phyloP scores from a whole-genome alignment of 495 filamentous ascomycete species.

The Choiromyces venosus region DNA sequence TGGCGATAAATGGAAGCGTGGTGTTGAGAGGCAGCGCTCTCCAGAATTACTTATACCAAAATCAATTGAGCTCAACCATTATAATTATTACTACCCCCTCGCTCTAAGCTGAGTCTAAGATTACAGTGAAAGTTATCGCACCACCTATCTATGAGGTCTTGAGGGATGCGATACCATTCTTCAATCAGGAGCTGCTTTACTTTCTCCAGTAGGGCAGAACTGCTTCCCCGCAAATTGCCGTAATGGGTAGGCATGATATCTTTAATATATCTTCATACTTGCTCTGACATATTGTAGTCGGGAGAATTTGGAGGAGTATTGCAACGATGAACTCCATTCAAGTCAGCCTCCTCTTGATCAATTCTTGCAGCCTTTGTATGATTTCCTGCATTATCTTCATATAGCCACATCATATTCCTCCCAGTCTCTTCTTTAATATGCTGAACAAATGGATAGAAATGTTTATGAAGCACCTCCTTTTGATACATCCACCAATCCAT shows the following conservation, averaged over 20 bases:
- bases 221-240: neutral
- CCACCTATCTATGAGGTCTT: neutral
- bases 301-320: neutral
- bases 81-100: neutral
- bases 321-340: neutral
- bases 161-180: neutral
- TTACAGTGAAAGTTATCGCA: neutral
- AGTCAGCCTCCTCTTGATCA: neutral
- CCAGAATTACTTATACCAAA: neutral
- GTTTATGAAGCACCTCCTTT: neutral
- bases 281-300: neutral
- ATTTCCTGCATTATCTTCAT: neutral
- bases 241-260: neutral
- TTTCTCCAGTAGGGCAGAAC: neutral
- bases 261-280: neutral
- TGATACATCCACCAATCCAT: neutral
- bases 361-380: neutral
- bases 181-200: neutral
- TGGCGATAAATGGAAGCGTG: neutral
- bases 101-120: neutral
- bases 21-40: neutral
- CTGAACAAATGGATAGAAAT: neutral
- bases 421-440: neutral
- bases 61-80: neutral
- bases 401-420: neutral